Evolutionary conservation across 2,329 filamentous ascomycete species (phyloP).

Genomic region (Paecilomyces fulvus): DNA sequence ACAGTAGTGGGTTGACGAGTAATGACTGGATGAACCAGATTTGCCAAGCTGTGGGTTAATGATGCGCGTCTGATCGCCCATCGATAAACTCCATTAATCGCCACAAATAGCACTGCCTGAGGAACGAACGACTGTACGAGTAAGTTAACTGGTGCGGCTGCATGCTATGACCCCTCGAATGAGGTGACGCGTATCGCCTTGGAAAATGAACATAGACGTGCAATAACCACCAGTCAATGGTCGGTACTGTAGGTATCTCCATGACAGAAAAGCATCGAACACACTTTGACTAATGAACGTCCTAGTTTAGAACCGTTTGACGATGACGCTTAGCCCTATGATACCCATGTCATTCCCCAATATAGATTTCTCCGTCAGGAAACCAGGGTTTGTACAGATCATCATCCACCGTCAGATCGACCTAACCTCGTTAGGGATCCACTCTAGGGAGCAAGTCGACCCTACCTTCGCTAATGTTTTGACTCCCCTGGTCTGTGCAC

Average conservation of each 20-base stretch:
- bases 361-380: background rate
- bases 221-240: background rate
- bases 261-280: background rate
- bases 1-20: background rate
- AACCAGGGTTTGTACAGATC: slow-evolving; percentile 18
- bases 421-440: background rate
- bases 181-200: background rate
- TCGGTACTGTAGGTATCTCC: background rate
- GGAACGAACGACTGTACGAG: background rate
- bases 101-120: background rate
- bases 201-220: background rate
- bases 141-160: background rate
- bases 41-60: slow-evolving; percentile 3
- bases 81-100: slow-evolving; percentile 1
- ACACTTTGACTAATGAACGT: background rate
- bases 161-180: background rate
- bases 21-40: background rate
- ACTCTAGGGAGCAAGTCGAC: no score
- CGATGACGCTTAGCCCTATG: background rate
- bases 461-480: no score
- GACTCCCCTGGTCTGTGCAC: no score
- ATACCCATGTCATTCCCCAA: background rate
- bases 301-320: background rate
- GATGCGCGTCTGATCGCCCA: slow-evolving; percentile 15
- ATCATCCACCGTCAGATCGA: slow-evolving; percentile 5